Conservation (phyloP, 768 basidiomycete genomes). For the Phaeotremella skinneri region DNA sequence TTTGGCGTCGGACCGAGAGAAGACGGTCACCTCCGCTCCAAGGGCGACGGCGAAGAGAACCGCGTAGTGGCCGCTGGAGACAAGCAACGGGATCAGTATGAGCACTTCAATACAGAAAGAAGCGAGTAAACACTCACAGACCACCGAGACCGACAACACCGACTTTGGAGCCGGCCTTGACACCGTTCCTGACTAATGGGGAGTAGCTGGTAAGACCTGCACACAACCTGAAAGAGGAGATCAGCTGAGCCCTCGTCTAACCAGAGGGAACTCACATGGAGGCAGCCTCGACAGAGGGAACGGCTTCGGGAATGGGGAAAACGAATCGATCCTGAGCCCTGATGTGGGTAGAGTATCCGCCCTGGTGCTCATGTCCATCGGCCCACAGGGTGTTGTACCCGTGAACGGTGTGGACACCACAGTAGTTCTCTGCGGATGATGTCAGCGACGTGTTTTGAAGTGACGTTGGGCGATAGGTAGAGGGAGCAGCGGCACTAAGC, state of each 20-base stretch:
- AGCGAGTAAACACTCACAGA: conserved; percentile 43
- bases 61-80: conserved; percentile 46
- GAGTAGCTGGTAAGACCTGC: conserved; percentile 66
- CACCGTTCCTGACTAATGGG: conserved; percentile 60
- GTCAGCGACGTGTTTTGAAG: conserved; percentile 15
- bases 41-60: conserved; percentile 59
- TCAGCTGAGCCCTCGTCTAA: conserved; percentile 6
- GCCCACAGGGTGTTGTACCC: conserved; percentile 48
- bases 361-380: conserved; percentile 52
- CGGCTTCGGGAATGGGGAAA: conserved; percentile 60
- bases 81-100: neutral
- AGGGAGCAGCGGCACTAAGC: neutral
- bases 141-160: conserved; percentile 69
- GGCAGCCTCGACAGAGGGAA: conserved; percentile 60
- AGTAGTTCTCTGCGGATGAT: conserved; percentile 40
- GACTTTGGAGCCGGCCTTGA: conserved; percentile 64
- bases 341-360: conserved; percentile 59
- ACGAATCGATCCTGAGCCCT: conserved; percentile 58
- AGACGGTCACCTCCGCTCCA: conserved; percentile 62
- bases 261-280: conserved; percentile 55
- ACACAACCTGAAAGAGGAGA: conserved; percentile 55
- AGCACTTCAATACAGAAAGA: neutral
- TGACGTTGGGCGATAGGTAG: neutral
- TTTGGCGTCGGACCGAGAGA: conserved; percentile 62
- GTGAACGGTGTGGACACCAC: conserved; percentile 36